Conservation (phyloP, 148 eudicot genomes). For the Vaccinium corymbosum region DNA sequence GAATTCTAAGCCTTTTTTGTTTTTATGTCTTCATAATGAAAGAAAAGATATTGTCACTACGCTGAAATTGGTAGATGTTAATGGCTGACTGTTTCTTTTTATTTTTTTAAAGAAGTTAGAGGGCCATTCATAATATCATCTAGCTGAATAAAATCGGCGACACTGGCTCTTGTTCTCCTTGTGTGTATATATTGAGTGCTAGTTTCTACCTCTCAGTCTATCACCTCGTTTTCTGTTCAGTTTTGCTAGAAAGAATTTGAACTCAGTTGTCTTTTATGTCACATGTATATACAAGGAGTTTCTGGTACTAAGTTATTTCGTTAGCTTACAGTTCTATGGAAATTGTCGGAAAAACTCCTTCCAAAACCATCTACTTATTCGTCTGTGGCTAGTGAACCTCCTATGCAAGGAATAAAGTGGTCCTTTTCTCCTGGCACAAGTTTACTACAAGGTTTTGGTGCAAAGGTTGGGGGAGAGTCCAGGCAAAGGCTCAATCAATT, state of each 20-base stretch:
- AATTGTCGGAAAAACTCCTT: slow-evolving; percentile 61
- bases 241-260: background rate
- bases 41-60: background rate
- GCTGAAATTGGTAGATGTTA: background rate
- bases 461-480: slow-evolving; percentile 73
- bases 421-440: slow-evolving; percentile 80
- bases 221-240: background rate
- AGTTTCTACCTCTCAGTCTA: background rate
- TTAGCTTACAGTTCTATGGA: slow-evolving; percentile 98
- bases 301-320: slow-evolving; percentile 47
- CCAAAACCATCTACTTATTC: slow-evolving; percentile 53
- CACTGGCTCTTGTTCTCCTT: background rate
- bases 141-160: background rate
- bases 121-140: background rate
- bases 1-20: background rate
- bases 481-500: slow-evolving; percentile 70
- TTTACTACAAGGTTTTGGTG: slow-evolving; percentile 44
- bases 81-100: background rate
- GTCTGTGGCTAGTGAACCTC: slow-evolving; percentile 45
- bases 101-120: background rate
- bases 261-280: background rate
- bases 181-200: background rate
- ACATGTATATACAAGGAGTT: background rate
- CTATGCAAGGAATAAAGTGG: slow-evolving; percentile 61
- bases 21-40: background rate